A percentile compares a stretch with the other conserved stretches of the same genome.
Conservation (phyloP, 2,329 filamentous ascomycete genomes). For the Pseudogymnoascus sp. region DNA sequence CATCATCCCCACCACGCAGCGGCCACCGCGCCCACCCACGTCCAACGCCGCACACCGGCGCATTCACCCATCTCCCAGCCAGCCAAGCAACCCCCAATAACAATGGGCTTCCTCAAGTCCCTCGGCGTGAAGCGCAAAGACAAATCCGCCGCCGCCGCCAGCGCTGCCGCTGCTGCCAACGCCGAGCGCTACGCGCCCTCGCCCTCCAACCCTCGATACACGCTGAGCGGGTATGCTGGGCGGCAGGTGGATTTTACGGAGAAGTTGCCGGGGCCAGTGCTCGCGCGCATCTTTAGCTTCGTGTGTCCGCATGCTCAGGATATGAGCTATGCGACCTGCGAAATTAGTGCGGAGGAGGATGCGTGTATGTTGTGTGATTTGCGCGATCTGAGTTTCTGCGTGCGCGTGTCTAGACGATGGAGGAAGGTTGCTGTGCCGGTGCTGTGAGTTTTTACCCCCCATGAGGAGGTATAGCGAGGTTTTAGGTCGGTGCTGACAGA, state of each 20-base stretch:
- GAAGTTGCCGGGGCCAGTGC: constrained; percentile 58
- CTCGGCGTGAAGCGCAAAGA: constrained; percentile 7
- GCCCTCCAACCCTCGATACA: background rate
- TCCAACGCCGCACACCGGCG: background rate
- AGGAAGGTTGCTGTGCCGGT: constrained; percentile 41
- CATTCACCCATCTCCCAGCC: background rate
- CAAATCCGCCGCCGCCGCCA: background rate
- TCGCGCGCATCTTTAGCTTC: constrained; percentile 69
- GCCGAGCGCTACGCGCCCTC: background rate
- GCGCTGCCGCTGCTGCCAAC: background rate
- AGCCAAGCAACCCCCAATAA: background rate
- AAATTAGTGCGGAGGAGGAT: constrained; percentile 70
- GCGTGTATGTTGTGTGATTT: constrained; percentile 91
- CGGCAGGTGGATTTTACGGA: constrained; percentile 14
- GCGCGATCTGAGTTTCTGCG: constrained; percentile 77
- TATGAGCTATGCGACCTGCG: constrained; percentile 71
- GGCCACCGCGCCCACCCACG: background rate
- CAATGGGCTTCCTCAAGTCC: constrained; percentile 1
- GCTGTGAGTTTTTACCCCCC: constrained; percentile 49
- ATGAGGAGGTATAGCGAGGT: background rate
- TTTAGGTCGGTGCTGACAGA: background rate
- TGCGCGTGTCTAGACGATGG: constrained; percentile 69
- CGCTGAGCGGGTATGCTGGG: background rate
- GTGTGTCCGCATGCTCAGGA: constrained; percentile 80
- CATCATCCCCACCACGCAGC: background rate